Percentiles rank a stretch among this genome's conserved stretches.
phyloP scores from a whole-genome alignment of 1,284 basidiomycete species.

The Marasmius sp. region DNA sequence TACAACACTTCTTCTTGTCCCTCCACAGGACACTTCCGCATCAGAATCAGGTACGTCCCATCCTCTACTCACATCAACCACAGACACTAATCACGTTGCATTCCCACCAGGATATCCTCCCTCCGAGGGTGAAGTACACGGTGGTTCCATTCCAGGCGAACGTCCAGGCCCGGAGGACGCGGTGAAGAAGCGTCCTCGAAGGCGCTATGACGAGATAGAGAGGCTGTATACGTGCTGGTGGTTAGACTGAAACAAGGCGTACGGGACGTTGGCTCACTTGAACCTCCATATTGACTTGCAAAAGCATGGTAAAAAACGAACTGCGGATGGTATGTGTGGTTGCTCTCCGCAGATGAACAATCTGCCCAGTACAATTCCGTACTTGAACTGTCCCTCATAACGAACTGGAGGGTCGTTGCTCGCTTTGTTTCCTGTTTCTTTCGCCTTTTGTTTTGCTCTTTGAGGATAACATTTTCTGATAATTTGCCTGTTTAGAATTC shows the following conservation, averaged over 20 bases:
- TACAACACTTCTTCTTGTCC: slow-evolving; percentile 20
- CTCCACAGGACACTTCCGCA: slow-evolving; percentile 50
- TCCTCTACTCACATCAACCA: slow-evolving; percentile 37
- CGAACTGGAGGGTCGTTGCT: too few relatives aligned
- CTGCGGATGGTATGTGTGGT: slow-evolving; percentile 68
- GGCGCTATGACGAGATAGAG: slow-evolving; percentile 90
- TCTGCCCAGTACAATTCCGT: neutral
- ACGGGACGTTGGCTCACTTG: slow-evolving; percentile 88
- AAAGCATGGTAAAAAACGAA: slow-evolving; percentile 83
- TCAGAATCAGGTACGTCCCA: slow-evolving; percentile 56
- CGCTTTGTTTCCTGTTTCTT: neutral
- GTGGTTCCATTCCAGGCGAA: neutral
- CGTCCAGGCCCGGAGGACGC: slow-evolving; percentile 53
- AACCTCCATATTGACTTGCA: slow-evolving; percentile 94
- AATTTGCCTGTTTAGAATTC: slow-evolving; percentile 68
- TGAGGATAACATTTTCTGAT: neutral
- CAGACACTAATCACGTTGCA: neutral
- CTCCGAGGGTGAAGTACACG: neutral
- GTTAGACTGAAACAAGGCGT: slow-evolving; percentile 82
- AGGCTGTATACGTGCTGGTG: slow-evolving; percentile 85
- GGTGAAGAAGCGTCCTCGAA: slow-evolving; percentile 79
- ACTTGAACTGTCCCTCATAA: neutral
- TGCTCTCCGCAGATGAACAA: neutral
- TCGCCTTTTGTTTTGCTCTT: slow-evolving; percentile 6
- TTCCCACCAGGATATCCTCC: neutral